Evolutionary conservation across 768 basidiomycete species (phyloP), one percentile per base, ranked within the genome.

Genomic region (Kwoniella heveanensis): DNA sequence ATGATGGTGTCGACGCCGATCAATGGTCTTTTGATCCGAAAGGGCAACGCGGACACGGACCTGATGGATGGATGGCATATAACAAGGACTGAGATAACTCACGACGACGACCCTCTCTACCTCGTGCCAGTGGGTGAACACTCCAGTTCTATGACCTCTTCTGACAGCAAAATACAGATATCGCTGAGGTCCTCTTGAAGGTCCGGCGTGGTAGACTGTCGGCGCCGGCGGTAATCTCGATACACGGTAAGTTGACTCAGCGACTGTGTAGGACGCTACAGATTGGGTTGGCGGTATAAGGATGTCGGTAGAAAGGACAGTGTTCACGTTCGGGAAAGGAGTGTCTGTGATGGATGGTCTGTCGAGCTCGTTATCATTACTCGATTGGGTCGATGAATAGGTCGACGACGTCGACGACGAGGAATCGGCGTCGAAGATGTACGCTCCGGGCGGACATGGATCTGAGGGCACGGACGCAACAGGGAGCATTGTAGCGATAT

Each of bases 31-130:
- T 39, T 55, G 22, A 29, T 37, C 54, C 22, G 27, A 55, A 37
- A 54, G 15, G 52, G n/a, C n/a, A n/a, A n/a, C n/a, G n/a, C n/a
- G n/a, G n/a, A n/a, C n/a, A n/a, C n/a, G n/a, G n/a, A n/a, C n/a
- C n/a, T n/a, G 22, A 54, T 21, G 24, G 32, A 39, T 32, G 13
- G 32, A 49, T 12, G n/a, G n/a, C n/a, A n/a, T n/a, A n/a, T n/a
- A n/a, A n/a, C n/a, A n/a, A n/a, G n/a, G n/a, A n/a, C n/a, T n/a
- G n/a, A n/a, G n/a, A n/a, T n/a, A 21, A 77, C 74, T 68, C 60
- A 78, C 77, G 22, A 63, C 60, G 26, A 79, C 53, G 56, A 74
- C 67, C 49, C 39, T 58, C 54, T 77, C 75, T 5, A 73, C 73
- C 53, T 70, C 62, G n/a, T 49, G 52, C 73, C 73, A 73, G 1